Base-by-base conservation (phyloP, 148 eudicot species). In the Chenopodium album region DNA sequence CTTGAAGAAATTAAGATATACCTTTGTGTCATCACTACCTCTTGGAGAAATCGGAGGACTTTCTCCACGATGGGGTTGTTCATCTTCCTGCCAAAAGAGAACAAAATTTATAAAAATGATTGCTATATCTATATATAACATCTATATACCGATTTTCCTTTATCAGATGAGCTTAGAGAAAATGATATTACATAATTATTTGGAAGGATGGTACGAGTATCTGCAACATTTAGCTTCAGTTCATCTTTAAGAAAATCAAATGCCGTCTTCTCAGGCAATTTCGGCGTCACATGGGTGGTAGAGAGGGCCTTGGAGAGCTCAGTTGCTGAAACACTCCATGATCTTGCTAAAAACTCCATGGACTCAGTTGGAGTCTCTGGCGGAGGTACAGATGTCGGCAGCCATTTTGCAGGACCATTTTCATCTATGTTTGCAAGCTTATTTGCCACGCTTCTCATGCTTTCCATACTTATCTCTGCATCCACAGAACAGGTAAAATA, bases 301-400 rank as follows among this genome's bases (percentile, higher is more conserved):
- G 88, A 79, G 14, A 92, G 92, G 66, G 94, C 93, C 78, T 93
- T 89, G 7, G 98, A 89, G 23, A 95, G 88, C 83, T 95, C 93
- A 28, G 82, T 83, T 10, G 98, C 97, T 1, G 97, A 95, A 47
- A 95, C 84, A 78, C 98, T 95, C 98, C 98, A 95, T 50, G 98
- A 93, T 78, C 98, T 82, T 2, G 94, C 92, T 47, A 95, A 85
- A 79, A 90, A 95, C 88, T 93, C 98, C 98, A 93, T 93, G 41
- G 96, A 86, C 82, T 95, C 93, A 0, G 91, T 91, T 0, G 94
- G 97, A 9, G 97, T 90, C 78, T 93, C 95, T 0, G 97, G 98
- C 10, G 89, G 92, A 37, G 87, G 92, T 20, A 94, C 92, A 56
- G 88, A 74, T 9, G 78, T 85, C 9, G 92, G 88, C 64, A 87